Base-by-base conservation (phyloP, 2,329 filamentous ascomycete genomes). In the Cordyceps tenuipes region DNA sequence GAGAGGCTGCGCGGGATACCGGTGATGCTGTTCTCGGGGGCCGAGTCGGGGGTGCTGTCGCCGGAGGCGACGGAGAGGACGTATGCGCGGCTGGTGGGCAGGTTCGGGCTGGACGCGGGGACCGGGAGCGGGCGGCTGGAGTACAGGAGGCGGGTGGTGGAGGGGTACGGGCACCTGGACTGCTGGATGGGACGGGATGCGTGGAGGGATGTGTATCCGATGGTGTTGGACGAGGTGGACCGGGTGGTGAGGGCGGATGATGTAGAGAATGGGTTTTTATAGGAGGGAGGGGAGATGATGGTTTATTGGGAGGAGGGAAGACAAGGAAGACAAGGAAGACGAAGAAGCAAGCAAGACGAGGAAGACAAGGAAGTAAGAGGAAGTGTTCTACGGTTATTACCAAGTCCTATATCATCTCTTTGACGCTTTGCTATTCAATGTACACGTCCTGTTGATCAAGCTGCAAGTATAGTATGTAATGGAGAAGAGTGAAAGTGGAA, bases 111-210 rank as follows among this genome's bases (percentile, higher is more conserved):
- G 10, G 71, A 67, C 1, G 68, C 69, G 8, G 39, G 39, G 69
- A 67, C 26, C 64, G 63, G 1, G 57, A 55, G 10, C 19, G 66
- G 66, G 10, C 71, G 71, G 7, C 68, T 77, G 15, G 70, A 77
- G 65, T 86, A 84, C 68, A 72, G 75, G 41, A 73, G 83, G 12
- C 69, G 74, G 36, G 79, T 84, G 4, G 75, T 86, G 5, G 77
- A 78, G 1, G 80, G 80, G 15, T 85, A 85, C 66, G 82, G 82
- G 3, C 82, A 86, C 67, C 69, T 85, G 44, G 83, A 86, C 72
- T 80, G 79, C 66, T 85, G 81, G 81, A 85, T 85, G 80, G 82
- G 83, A 4, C 75, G 79, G 48, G 77, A 81, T 59, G 80, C 82
- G 3, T 83, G 79, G 75, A 78, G 74, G 67, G 83, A 86, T 66